Conservation (phyloP, 108 stramenopile genomes). For the Skeletonema grethae region DNA sequence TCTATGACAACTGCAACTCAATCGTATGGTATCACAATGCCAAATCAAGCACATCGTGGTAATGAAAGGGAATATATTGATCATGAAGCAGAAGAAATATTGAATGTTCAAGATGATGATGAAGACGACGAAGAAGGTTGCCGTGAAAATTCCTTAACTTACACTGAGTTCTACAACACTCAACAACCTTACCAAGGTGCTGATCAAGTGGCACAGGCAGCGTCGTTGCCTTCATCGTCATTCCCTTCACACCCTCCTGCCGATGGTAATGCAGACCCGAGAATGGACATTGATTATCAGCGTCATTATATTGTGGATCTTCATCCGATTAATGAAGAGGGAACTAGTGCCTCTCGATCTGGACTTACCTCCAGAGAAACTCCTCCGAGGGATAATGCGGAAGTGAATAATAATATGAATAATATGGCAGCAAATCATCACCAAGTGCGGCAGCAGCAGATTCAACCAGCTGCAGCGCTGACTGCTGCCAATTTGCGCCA, state of each 20-base stretch:
- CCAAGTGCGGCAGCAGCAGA: background rate
- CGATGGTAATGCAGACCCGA: background rate
- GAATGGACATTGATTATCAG: background rate
- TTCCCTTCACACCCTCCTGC: background rate
- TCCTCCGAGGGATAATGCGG: background rate
- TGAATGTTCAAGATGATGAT: background rate
- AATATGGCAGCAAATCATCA: background rate
- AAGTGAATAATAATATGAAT: background rate
- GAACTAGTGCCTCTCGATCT: slow-evolving; percentile 4
- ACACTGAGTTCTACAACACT: background rate
- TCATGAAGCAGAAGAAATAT: background rate
- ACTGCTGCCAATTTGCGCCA: background rate
- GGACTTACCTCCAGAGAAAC: background rate
- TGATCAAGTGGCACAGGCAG: background rate
- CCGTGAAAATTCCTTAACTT: slow-evolving; percentile 1
- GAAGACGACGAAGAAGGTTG: background rate
- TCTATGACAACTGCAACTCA: background rate
- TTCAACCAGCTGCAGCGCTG: background rate
- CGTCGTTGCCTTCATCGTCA: background rate
- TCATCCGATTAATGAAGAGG: slow-evolving; percentile 38
- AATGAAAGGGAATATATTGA: background rate
- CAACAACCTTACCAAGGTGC: background rate
- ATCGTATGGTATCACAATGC: background rate
- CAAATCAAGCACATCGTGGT: background rate
- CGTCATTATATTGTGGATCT: slow-evolving; percentile 31